Conservation (phyloP, 345 rosid genomes). For the Eucalyptus grandis region DNA sequence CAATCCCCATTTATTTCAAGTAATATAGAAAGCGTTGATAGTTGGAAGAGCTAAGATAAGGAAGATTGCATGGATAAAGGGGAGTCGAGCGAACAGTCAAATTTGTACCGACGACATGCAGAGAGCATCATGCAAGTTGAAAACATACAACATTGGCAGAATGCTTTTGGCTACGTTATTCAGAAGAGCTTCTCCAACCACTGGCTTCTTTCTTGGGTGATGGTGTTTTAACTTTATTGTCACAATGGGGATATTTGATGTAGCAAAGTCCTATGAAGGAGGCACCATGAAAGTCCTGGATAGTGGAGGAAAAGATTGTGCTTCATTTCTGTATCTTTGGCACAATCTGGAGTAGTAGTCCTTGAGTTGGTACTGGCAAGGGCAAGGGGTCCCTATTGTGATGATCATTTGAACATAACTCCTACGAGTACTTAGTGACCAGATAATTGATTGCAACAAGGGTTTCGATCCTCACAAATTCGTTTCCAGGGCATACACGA, state of each 20-base stretch:
- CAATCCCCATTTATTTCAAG: not conserved
- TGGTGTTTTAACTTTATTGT: not conserved
- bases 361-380: slow-evolving; percentile 29
- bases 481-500: accelerated
- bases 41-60: not conserved
- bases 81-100: not conserved
- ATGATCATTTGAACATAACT: slow-evolving; percentile 10
- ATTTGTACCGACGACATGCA: not conserved
- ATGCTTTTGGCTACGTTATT: not conserved
- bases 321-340: not conserved
- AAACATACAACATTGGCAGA: not conserved
- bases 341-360: slow-evolving; percentile 13
- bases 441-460: slow-evolving; percentile 29
- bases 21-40: not conserved
- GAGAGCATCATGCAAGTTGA: not conserved
- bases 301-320: not conserved
- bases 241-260: not conserved
- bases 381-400: slow-evolving; percentile 33
- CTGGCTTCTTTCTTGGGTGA: not conserved
- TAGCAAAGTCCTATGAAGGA: not conserved
- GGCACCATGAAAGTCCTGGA: not conserved
- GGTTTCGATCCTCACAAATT: not conserved
- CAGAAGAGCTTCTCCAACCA: not conserved
- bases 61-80: not conserved
- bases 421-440: slow-evolving; percentile 30